Conservation (phyloP, 768 basidiomycete species). For the Termitomyces sp. region DNA sequence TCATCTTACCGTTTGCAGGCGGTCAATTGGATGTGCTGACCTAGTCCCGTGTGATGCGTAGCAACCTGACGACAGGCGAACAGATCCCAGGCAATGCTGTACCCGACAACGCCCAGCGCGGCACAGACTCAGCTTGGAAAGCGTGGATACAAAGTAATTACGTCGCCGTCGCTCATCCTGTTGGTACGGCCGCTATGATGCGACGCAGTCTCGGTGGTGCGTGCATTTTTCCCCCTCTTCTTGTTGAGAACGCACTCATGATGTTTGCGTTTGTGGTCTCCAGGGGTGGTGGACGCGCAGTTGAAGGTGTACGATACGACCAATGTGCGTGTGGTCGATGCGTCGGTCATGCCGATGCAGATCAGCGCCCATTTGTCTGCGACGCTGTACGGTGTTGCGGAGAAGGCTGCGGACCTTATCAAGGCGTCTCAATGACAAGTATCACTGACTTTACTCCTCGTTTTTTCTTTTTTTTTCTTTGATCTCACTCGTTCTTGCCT, state of each 20-base stretch:
- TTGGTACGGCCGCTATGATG: constrained; percentile 27
- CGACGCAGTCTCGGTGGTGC: background rate
- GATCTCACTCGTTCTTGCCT: background rate
- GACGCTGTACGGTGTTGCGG: constrained; percentile 50
- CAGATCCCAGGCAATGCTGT: constrained; percentile 34
- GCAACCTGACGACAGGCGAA: constrained; percentile 20
- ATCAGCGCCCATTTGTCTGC: constrained; percentile 42
- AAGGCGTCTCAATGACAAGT: constrained; percentile 28
- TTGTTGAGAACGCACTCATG: background rate
- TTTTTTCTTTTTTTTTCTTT: background rate
- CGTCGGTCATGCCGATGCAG: constrained; percentile 43
- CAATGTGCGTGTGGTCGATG: constrained; percentile 50
- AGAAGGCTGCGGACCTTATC: constrained; percentile 50
- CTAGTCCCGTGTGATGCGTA: background rate
- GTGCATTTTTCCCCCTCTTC: background rate
- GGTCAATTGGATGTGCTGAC: background rate
- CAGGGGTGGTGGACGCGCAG: constrained; percentile 45
- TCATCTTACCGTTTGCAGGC: no score
- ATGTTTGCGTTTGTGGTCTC: constrained; percentile 1
- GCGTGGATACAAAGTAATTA: constrained; percentile 39
- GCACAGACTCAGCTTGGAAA: constrained; percentile 41
- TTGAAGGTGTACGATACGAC: constrained; percentile 41
- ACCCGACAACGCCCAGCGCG: constrained; percentile 38
- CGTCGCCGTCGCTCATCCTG: constrained; percentile 42
- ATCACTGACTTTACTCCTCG: background rate